Conservation (phyloP, 2,329 filamentous ascomycete genomes). For the Fusarium udum region DNA sequence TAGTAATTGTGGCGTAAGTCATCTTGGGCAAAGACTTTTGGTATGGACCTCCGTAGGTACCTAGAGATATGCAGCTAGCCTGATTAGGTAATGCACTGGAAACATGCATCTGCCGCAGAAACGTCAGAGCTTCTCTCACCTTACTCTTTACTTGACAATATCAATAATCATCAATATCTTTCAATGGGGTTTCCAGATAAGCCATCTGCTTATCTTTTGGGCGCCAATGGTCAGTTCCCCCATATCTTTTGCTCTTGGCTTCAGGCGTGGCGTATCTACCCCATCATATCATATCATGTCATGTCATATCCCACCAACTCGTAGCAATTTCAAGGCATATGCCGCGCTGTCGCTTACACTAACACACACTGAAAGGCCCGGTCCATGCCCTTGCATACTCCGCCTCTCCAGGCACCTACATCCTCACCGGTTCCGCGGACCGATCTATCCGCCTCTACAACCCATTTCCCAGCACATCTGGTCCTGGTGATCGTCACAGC, state of each 20-base stretch:
- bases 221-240: constrained; percentile 63
- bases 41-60: no score
- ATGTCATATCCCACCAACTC: neutral
- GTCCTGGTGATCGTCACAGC: constrained; percentile 40
- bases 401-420: constrained; percentile 75
- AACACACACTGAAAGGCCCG: constrained; percentile 60
- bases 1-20: no score
- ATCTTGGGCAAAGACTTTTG: no score
- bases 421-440: constrained; percentile 88
- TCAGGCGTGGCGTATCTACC: constrained; percentile 27
- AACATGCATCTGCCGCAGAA: constrained; percentile 22
- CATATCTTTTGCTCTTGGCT: constrained; percentile 10
- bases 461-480: constrained; percentile 63
- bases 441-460: constrained; percentile 89
- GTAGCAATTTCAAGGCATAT: constrained; percentile 10
- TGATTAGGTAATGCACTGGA: constrained; percentile 26
- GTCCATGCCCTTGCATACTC: constrained; percentile 79
- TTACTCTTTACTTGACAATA: neutral
- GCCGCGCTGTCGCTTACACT: constrained; percentile 33
- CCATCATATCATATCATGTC: neutral
- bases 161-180: constrained; percentile 3
- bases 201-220: constrained; percentile 65
- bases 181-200: constrained; percentile 58
- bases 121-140: constrained; percentile 23
- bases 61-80: constrained; percentile 8